Evolutionary conservation across 1,139 yeast species (phyloP).

Genomic region (Magnusiomyces tetraspermus): DNA sequence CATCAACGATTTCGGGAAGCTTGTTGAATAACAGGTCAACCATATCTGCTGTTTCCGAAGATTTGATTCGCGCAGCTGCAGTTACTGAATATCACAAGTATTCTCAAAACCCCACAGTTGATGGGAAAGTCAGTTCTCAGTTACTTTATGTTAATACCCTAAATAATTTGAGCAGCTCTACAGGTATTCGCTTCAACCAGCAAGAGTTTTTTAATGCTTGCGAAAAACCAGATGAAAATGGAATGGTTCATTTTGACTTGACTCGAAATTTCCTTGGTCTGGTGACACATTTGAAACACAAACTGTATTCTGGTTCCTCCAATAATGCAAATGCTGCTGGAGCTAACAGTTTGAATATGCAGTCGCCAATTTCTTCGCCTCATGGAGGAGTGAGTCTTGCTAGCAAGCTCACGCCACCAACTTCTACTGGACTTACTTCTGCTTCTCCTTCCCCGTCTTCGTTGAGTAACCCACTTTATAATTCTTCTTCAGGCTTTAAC

Average conservation of each 20-base stretch:
- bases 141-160: constrained; percentile 10
- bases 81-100: constrained; percentile 22
- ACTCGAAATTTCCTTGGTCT: constrained; percentile 30
- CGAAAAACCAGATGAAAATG: constrained; percentile 9
- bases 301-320: neutral
- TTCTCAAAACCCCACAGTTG: constrained; percentile 23
- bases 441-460: no score
- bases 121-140: constrained; percentile 31
- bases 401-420: no score
- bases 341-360: no score
- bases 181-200: neutral
- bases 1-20: constrained; percentile 2
- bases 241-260: constrained; percentile 21
- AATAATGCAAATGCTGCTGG: no score
- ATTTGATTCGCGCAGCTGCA: constrained; percentile 22
- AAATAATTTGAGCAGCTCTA: neutral
- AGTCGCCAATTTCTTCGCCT: no score
- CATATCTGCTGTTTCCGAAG: neutral
- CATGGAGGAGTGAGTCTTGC: no score
- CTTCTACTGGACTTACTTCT: no score
- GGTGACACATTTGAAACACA: constrained; percentile 27
- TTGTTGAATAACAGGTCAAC: neutral
- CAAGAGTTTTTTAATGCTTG: constrained; percentile 27
- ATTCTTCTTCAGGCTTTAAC: no score
- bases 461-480: no score